Evolutionary conservation across 148 eudicot species (phyloP).

Genomic region (Persicaria maculosa): DNA sequence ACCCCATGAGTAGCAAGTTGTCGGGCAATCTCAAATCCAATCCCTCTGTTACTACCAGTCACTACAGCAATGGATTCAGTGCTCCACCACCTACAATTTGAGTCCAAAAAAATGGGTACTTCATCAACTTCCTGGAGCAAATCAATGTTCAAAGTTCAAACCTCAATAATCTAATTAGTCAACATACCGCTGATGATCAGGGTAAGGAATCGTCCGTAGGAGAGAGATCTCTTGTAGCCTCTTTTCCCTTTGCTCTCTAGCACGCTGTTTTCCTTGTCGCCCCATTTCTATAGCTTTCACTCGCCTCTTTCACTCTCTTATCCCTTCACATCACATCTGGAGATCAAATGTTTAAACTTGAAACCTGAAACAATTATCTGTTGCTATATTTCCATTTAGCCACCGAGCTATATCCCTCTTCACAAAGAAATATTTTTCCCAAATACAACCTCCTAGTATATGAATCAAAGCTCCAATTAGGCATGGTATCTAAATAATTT

Average conservation of each 20-base stretch:
- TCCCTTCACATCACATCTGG: constrained; percentile 9
- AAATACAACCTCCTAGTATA: constrained; percentile 2
- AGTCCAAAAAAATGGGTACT: neutral
- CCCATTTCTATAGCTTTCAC: constrained; percentile 10
- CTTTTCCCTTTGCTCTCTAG: constrained; percentile 64
- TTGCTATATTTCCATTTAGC: neutral
- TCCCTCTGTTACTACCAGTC: constrained; percentile 95
- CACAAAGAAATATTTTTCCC: neutral
- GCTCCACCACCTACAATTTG: constrained; percentile 76
- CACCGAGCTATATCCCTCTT: neutral
- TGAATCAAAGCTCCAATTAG: neutral
- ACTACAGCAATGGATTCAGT: constrained; percentile 71
- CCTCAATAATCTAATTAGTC: neutral
- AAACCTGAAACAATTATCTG: neutral
- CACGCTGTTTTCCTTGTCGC: constrained; percentile 36
- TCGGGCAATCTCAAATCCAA: constrained; percentile 81
- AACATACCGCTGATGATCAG: constrained; percentile 69
- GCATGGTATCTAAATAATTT: neutral
- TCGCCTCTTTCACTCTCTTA: neutral
- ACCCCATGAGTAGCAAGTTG: constrained; percentile 78
- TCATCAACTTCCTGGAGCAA: neutral
- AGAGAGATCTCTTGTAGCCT: constrained; percentile 78
- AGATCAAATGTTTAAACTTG: neutral
- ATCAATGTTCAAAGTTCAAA: neutral
- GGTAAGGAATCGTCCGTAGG: constrained; percentile 78